A percentile compares a stretch with the other conserved stretches of the same genome.
These are phyloP conservation scores for Phytophthora idaei DNA, from an alignment of 352 stramenopile species.

Conservation along the genomic window DNA sequence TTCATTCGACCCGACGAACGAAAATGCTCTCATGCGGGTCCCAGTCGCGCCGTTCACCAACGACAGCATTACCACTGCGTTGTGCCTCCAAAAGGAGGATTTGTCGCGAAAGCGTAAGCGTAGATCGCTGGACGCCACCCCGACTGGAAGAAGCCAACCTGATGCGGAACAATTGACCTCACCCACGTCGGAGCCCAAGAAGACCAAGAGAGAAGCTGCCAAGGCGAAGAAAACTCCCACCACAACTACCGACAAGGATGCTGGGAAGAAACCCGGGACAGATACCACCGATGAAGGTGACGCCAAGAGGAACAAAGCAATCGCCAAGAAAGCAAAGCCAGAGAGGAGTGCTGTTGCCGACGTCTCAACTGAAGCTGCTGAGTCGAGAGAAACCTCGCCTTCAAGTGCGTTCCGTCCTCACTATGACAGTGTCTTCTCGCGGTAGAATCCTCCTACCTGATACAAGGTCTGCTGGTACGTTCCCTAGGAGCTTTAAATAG, in stretches of 20 bases:
- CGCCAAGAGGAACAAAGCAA: slow-evolving; percentile 18
- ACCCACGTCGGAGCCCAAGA: slow-evolving; percentile 41
- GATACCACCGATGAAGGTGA: slow-evolving; percentile 11
- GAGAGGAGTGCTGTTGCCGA: slow-evolving; percentile 18
- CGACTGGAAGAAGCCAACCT: slow-evolving; percentile 1
- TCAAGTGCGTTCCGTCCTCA: slow-evolving; percentile 51
- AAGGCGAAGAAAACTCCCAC: slow-evolving; percentile 39
- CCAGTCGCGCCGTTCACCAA: slow-evolving; percentile 57
- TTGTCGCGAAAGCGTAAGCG: slow-evolving; percentile 61
- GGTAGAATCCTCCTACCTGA: slow-evolving; percentile 23
- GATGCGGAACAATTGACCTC: slow-evolving; percentile 14
- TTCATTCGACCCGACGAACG: slow-evolving; percentile 37
- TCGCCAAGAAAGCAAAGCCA: slow-evolving; percentile 29
- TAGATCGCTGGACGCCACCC: slow-evolving; percentile 27
- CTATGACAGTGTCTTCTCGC: slow-evolving; percentile 73
- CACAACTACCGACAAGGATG: slow-evolving; percentile 28
- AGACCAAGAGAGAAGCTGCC: slow-evolving; percentile 43
- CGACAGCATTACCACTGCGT: slow-evolving; percentile 55
- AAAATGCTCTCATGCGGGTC: slow-evolving; percentile 59
- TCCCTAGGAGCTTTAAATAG: slow-evolving; percentile 17
- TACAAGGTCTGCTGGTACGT: slow-evolving; percentile 2
- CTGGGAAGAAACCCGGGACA: slow-evolving; percentile 41
- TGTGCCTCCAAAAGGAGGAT: slow-evolving; percentile 51
- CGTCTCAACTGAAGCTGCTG: slow-evolving; percentile 9
- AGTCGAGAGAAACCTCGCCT: slow-evolving; percentile 16